Base-by-base conservation (phyloP, 495 filamentous ascomycete species). In the Tuber magnatum region DNA sequence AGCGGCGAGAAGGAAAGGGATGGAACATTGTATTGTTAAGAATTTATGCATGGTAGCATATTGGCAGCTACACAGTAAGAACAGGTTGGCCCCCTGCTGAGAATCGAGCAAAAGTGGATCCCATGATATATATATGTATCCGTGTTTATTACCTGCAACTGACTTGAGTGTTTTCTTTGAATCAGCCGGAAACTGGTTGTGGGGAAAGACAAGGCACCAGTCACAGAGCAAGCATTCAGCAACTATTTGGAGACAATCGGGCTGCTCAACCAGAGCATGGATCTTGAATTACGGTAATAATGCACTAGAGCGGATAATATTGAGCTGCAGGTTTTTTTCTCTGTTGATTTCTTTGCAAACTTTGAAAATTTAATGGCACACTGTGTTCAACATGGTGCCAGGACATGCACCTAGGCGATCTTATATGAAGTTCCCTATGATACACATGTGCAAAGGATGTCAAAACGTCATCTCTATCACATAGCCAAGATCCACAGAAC, bases 21-120 rank as follows among this genome's bases (percentile, higher is more conserved):
- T 94, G 32, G 95, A 98, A 85, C 93, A 97, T 82, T 86, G 84
- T 73, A 90, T 99, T 71, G 72, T 97, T 71, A 92, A 90, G 83
- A 97, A 91, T 78, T 80, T 97, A 73, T 80, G 93, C 51, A 81
- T 88, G 65, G 87, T 90, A 35, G 84, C 86, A 76, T 91, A 86
- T 71, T 91, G 89, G 89, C 85, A 85, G 76, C 82, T 41, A 71
- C 82, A 74, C 83, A 81, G 71, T 83, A 83, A 70, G 81, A 85
- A 46, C 75, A 82, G 61, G 81, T 82, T 70, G 20, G 72, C 74
- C 35, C 38, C 40, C 46, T 39, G 2, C 10, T 68, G 2, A 20
- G 32, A 65, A 8, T 73, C 38, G 38, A 68, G 16, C 28, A 61
- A 61, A 9, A 48, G 39, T n/a, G 28, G 22, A 46, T 61, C 8